Base-by-base conservation (phyloP, 768 basidiomycete genomes). In the Trametopsis cervina region DNA sequence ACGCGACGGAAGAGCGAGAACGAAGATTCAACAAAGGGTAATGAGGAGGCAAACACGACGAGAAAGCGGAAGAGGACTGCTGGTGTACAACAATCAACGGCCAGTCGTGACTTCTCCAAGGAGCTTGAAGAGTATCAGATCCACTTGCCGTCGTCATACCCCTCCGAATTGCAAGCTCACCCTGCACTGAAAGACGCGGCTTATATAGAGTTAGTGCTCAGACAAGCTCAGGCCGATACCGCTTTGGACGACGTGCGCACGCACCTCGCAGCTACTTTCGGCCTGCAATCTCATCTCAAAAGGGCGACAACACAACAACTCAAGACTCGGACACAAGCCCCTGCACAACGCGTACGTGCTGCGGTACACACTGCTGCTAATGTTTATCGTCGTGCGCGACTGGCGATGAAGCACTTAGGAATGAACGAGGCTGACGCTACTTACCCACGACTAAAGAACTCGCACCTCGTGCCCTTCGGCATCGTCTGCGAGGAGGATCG, bases 231-330 rank as follows among this genome's bases (percentile, higher is more conserved):
- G 44, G 67, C 61, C 2, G 44, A 61, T 15, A 63, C 59, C 5
- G 38, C 54, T 0, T 54, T 73, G 0, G 47, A 64, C 3, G 51
- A 61, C 1, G 25, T 73, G 13, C 61, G 65, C 0, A 50, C 51
- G 2, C 46, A 55, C 15, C 62, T 72, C 2, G 42, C 47, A 29
- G 44, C 46, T 15, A 38, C 9, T 4, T 20, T 47, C 10, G 15
- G 27, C 2, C 22, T 39, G 5, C n/a, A 21, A 3, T 35, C 17
- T n/a, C 21, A 17, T 23, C 24, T 23, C 17, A 46, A 9, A 38
- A 23, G 6, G 17, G 20, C 23, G 15, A 26, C 17, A 36, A 45
- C 3, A n/a, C 39, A 26, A 10, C 7, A 12, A 41, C 7, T 4
- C 25, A 26, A 25, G 20, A 27, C 4, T 27, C 25, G 12, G 11